A percentile compares a stretch with the other conserved stretches of the same genome.
These are phyloP conservation scores for Forsythia suspensa DNA, from an alignment of 257 asterid genomes.

Conservation along the genomic window DNA sequence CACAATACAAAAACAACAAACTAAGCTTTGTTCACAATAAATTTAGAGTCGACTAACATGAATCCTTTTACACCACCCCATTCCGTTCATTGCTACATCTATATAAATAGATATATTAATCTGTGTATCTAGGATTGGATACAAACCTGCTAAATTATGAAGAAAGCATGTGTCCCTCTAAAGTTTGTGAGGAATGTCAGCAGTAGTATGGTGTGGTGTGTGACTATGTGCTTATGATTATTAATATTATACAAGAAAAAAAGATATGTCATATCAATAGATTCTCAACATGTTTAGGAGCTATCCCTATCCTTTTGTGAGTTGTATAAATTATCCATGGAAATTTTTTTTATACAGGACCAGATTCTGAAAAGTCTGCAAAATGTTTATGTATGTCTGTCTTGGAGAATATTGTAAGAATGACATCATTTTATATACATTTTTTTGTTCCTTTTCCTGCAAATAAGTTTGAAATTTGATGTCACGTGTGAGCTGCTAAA, in stretches of 20 bases:
- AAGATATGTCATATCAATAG: slow-evolving; percentile 29
- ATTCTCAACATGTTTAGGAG: slow-evolving; percentile 25
- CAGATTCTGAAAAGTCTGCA: slow-evolving; percentile 25
- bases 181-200: slow-evolving; percentile 55
- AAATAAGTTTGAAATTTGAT: not conserved
- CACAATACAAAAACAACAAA: not conserved
- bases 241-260: slow-evolving; percentile 1
- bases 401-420: slow-evolving; percentile 23
- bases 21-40: not conserved
- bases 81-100: not conserved
- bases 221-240: slow-evolving; percentile 11
- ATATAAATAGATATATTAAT: not conserved
- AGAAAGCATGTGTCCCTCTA: slow-evolving; percentile 54
- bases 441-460: not conserved
- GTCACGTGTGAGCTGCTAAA: not conserved
- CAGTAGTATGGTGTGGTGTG: slow-evolving; percentile 17
- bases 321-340: slow-evolving; percentile 1
- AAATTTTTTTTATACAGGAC: slow-evolving; percentile 16
- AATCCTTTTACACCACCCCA: too few relatives aligned
- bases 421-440: slow-evolving; percentile 35
- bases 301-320: slow-evolving; percentile 26
- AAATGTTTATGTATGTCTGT: slow-evolving; percentile 22
- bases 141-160: slow-evolving; percentile 21
- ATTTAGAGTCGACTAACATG: not conserved
- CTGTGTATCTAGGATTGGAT: slow-evolving; percentile 23